These are phyloP conservation scores for Xylariaceae sp. DNA, from an alignment of 2,329 filamentous ascomycete species.

Conservation along the genomic window DNA sequence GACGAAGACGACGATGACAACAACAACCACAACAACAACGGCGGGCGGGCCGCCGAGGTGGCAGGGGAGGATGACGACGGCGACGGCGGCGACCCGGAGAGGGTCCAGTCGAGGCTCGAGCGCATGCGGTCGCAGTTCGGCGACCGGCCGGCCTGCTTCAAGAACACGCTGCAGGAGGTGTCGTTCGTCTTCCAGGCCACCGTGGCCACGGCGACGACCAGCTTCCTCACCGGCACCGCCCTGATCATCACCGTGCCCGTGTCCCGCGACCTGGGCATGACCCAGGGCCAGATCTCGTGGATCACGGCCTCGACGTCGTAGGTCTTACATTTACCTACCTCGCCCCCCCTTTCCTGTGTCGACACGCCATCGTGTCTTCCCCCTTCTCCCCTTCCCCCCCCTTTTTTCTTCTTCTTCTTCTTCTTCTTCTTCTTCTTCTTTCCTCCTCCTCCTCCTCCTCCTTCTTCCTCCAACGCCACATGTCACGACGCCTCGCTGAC, in stretches of 20 bases:
- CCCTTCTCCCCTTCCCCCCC: too few species aligned
- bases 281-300: constrained; percentile 59
- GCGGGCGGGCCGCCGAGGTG: too few species aligned
- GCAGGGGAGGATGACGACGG: too few species aligned
- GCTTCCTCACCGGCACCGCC: constrained; percentile 50
- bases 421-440: not conserved
- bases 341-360: too few species aligned
- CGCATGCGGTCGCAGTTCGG: constrained; percentile 21
- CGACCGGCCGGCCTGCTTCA: constrained; percentile 51
- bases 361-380: too few species aligned
- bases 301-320: constrained; percentile 54
- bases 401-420: too few species aligned
- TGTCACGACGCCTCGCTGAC: not conserved
- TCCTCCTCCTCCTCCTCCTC: not conserved
- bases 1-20: constrained; percentile 1
- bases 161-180: constrained; percentile 53
- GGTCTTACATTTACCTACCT: too few species aligned
- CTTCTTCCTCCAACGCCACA: not conserved
- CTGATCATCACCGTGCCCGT: constrained; percentile 58
- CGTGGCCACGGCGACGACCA: constrained; percentile 56
- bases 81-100: constrained; percentile 8
- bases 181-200: constrained; percentile 60
- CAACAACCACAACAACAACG: not conserved
- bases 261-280: constrained; percentile 52
- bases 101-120: constrained; percentile 12